Percentiles rank a stretch among this genome's conserved stretches.
Conservation (phyloP, 177 flowering plant species). For the Telopea speciosissima region DNA sequence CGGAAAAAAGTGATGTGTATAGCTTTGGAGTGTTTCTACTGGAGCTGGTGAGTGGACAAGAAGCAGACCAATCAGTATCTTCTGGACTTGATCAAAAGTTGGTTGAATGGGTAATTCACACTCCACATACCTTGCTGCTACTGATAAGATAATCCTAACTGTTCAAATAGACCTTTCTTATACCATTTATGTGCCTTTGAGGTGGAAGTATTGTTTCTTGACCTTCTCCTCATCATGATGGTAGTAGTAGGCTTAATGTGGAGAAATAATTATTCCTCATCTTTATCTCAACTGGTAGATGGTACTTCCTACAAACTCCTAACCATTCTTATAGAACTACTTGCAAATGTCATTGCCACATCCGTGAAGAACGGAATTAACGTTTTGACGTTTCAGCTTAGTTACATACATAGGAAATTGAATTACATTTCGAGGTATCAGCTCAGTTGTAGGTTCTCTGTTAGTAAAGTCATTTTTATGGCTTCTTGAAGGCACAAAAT, state of each 20-base stretch:
- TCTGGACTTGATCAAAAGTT: too few species aligned
- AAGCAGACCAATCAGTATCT: too few species aligned
- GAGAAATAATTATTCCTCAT: background rate
- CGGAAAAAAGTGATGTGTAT: constrained; percentile 82
- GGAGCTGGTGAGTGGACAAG: too few species aligned
- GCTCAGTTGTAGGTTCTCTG: too few species aligned
- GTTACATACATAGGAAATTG: background rate
- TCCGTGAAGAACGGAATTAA: background rate
- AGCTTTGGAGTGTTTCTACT: too few species aligned
- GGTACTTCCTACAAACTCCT: background rate
- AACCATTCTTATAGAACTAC: background rate
- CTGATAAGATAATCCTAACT: background rate
- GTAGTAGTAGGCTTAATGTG: background rate
- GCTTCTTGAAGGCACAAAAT: too few species aligned
- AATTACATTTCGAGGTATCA: too few species aligned
- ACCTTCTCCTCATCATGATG: background rate
- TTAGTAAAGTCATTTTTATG: too few species aligned
- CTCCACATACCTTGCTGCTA: background rate
- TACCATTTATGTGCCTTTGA: background rate
- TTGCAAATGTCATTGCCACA: background rate
- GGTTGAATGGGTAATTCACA: too few species aligned
- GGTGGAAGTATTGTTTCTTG: background rate
- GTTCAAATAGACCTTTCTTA: background rate
- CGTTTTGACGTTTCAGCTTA: background rate
- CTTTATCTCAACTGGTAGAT: background rate